Percentiles rank a stretch among this genome's conserved stretches.
These are phyloP conservation scores for Massospora cicadina DNA, from an alignment of 371 early-diverging fungal genomes.

Conservation along the genomic window DNA sequence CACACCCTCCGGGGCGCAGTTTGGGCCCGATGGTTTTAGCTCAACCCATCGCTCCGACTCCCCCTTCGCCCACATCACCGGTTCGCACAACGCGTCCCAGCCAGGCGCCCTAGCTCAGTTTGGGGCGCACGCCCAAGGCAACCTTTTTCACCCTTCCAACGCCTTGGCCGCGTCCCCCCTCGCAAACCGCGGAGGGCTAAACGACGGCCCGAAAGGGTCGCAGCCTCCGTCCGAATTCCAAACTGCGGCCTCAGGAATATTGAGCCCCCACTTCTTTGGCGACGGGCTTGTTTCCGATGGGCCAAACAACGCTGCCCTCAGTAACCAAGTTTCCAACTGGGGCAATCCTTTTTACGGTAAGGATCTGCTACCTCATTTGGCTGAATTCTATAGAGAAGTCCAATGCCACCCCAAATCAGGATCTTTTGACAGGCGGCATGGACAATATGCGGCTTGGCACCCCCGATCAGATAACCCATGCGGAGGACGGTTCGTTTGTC, in stretches of 20 bases:
- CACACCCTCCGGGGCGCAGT: neutral
- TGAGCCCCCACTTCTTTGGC: too few relatives aligned
- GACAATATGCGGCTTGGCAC: neutral
- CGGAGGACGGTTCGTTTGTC: neutral
- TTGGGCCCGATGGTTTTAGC: neutral
- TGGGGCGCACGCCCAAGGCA: neutral
- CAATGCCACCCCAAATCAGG: neutral
- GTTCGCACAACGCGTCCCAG: neutral
- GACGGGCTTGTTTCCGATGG: neutral
- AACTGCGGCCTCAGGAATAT: too few relatives aligned
- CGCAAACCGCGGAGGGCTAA: too few relatives aligned
- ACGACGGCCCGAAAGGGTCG: too few relatives aligned
- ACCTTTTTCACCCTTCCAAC: neutral
- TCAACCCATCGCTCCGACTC: neutral
- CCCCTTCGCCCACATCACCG: neutral
- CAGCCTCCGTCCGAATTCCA: too few relatives aligned
- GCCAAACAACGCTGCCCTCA: neutral
- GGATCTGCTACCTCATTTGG: neutral
- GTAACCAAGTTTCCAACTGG: neutral
- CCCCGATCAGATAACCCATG: neutral
- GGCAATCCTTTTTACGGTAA: neutral
- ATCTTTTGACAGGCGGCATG: neutral
- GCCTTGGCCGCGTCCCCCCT: too few relatives aligned
- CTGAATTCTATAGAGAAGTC: neutral
- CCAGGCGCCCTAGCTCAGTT: too few relatives aligned